Evolutionary conservation across 345 rosid species (phyloP).

Genomic region (Ceriops decandra): DNA sequence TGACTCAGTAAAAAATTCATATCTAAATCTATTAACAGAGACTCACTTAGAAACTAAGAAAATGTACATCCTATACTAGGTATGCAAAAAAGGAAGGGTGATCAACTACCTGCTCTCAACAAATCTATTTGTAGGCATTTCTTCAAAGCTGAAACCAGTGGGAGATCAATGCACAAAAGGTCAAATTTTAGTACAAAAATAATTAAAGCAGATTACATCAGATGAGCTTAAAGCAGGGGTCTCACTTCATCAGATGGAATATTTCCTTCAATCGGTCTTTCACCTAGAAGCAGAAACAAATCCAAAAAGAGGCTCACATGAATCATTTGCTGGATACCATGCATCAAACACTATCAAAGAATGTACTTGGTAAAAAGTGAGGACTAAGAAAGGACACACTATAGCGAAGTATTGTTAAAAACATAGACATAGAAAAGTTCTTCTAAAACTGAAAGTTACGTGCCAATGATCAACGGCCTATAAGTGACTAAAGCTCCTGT

Average conservation of each 20-base stretch:
- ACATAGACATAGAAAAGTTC: background rate
- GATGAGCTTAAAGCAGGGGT: background rate
- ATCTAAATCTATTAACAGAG: background rate
- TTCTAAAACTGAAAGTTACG: background rate
- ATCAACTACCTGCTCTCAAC: constrained; percentile 85
- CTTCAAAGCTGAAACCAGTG: constrained; percentile 69
- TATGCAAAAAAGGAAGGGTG: background rate
- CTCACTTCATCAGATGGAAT: constrained; percentile 81
- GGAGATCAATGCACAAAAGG: constrained; percentile 12
- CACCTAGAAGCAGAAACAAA: constrained; percentile 44
- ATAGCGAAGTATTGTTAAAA: constrained; percentile 1
- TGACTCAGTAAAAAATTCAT: background rate
- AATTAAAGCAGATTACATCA: background rate
- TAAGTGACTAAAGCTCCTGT: background rate
- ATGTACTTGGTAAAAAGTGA: no score
- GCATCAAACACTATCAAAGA: background rate
- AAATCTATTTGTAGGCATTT: constrained; percentile 90
- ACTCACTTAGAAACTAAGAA: constrained; percentile 9
- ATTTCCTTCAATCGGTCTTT: constrained; percentile 74
- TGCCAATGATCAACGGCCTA: background rate
- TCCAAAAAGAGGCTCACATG: background rate
- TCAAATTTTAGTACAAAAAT: constrained; percentile 7
- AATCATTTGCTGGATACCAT: background rate
- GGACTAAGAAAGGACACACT: background rate
- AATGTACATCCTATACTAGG: background rate